phyloP scores from a whole-genome alignment of 805 yeast species.

The Ogataea paraovalis region DNA sequence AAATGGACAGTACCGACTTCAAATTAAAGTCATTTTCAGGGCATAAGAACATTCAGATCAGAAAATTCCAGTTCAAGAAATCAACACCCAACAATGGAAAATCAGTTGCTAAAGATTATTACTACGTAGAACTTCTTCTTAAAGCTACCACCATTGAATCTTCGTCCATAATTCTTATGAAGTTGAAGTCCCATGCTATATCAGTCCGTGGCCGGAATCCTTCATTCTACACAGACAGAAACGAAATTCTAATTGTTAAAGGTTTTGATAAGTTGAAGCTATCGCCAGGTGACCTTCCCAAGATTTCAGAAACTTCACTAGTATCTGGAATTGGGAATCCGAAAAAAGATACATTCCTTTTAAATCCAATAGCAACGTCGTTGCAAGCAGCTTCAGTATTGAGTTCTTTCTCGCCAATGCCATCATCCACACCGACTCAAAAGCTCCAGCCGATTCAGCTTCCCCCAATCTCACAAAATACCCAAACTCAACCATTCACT shows the following conservation, averaged over 20 bases:
- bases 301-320: not conserved
- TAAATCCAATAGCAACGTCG: not conserved
- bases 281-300: not conserved
- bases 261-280: slow-evolving; percentile 4
- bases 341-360: not conserved
- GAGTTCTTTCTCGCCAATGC: not conserved
- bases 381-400: not conserved
- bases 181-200: slow-evolving; percentile 39
- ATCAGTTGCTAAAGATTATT: slow-evolving; percentile 41
- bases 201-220: slow-evolving; percentile 62
- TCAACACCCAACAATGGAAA: slow-evolving; percentile 53
- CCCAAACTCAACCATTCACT: not conserved
- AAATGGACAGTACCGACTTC: not conserved
- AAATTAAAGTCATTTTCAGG: slow-evolving; percentile 9
- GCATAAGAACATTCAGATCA: slow-evolving; percentile 27
- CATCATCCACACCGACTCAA: not conserved
- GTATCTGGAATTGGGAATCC: too few relatives aligned
- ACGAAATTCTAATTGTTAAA: slow-evolving; percentile 40
- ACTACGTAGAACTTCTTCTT: slow-evolving; percentile 29
- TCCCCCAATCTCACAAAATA: not conserved
- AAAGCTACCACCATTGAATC: slow-evolving; percentile 3
- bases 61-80: slow-evolving; percentile 44
- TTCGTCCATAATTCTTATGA: not conserved
- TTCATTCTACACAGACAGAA: slow-evolving; percentile 51
- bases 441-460: slow-evolving; percentile 1